Percentiles rank a stretch among this genome's conserved stretches.
Evolutionary conservation across 176 grass and related monocot species (phyloP).

Genomic region (Carex parvula): DNA sequence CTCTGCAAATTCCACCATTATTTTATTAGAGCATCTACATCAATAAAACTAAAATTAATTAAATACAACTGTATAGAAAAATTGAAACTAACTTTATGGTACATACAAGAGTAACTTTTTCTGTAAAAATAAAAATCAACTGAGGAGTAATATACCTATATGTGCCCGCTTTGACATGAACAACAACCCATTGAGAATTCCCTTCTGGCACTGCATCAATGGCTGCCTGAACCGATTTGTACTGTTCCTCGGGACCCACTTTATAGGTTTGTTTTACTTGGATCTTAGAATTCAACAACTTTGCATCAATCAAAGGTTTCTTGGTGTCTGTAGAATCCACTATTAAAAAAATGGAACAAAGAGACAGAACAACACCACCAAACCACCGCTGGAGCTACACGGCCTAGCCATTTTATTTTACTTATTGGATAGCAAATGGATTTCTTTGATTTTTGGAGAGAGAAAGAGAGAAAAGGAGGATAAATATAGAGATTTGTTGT

Average conservation of each 20-base stretch:
- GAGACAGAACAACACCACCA: conserved; percentile 22
- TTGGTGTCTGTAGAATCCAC: not conserved
- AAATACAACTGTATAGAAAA: no score
- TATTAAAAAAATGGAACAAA: conserved; percentile 14
- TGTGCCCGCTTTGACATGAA: conserved; percentile 50
- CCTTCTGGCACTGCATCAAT: conserved; percentile 62
- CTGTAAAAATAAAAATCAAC: not conserved
- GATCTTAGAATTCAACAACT: conserved; percentile 55
- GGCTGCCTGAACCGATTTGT: conserved; percentile 58
- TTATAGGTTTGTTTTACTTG: conserved; percentile 46
- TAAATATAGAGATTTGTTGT: conserved; percentile 15
- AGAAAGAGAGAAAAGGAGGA: not conserved
- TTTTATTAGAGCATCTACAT: no score
- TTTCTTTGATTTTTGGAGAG: not conserved
- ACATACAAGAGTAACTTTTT: no score
- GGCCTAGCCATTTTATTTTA: conserved; percentile 9
- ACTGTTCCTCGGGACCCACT: conserved; percentile 53
- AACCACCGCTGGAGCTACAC: not conserved
- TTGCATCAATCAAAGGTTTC: conserved; percentile 52
- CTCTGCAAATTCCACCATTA: conserved; percentile 27
- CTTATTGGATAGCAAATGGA: not conserved
- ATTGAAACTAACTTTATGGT: no score
- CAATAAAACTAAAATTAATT: no score
- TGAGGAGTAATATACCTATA: conserved; percentile 28
- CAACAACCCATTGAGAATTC: conserved; percentile 63